These are phyloP conservation scores for Sugiyamaella lignohabitans DNA, from an alignment of 805 yeast species.

Conservation along the genomic window DNA sequence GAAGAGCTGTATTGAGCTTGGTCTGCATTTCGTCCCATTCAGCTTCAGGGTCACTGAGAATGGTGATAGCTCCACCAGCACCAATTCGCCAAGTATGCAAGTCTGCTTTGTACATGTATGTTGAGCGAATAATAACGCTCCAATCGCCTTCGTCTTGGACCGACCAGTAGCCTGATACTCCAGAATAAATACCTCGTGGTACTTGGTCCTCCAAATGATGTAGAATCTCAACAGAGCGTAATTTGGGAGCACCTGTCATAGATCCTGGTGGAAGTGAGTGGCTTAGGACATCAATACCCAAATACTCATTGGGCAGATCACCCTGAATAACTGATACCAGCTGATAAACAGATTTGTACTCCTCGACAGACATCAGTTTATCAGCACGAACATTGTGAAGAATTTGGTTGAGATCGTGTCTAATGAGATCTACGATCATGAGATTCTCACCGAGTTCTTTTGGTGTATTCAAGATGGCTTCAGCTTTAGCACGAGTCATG, in stretches of 20 bases:
- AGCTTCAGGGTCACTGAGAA: constrained; percentile 69
- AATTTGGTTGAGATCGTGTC: constrained; percentile 79
- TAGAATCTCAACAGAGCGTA: constrained; percentile 78
- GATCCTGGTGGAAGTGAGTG: constrained; percentile 94
- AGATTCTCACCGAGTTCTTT: constrained; percentile 94
- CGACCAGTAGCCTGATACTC: constrained; percentile 95
- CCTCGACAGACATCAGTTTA: constrained; percentile 86
- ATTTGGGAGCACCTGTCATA: constrained; percentile 99
- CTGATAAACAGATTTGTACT: constrained; percentile 85
- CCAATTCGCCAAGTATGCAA: constrained; percentile 70
- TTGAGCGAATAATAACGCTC: constrained; percentile 89
- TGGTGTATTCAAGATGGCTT: constrained; percentile 62
- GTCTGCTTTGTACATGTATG: constrained; percentile 59
- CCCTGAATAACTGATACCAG: constrained; percentile 87
- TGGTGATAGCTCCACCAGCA: constrained; percentile 98
- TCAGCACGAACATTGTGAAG: constrained; percentile 61
- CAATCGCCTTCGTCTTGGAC: constrained; percentile 83
- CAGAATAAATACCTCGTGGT: constrained; percentile 82
- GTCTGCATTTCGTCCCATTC: constrained; percentile 91
- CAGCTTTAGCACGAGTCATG: constrained; percentile 54
- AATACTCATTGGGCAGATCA: constrained; percentile 35
- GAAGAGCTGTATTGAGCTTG: constrained; percentile 74
- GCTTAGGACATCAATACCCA: constrained; percentile 73
- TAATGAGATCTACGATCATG: constrained; percentile 92
- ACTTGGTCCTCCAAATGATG: constrained; percentile 47